Base-by-base conservation (phyloP, 768 basidiomycete genomes). In the Phallus indusiatus region DNA sequence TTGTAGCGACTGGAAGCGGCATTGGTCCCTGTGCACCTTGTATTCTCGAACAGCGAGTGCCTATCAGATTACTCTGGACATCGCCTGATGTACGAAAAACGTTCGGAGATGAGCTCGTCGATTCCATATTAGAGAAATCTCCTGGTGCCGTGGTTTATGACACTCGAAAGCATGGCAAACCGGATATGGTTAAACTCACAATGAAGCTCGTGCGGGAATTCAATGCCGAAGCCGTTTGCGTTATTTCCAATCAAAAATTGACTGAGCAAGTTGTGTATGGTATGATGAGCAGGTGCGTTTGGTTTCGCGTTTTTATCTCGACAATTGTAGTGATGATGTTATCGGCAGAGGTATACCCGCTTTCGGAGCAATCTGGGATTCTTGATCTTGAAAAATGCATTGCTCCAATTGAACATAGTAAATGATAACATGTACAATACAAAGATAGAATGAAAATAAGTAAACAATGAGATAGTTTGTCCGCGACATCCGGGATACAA, bases 281-380 rank as follows among this genome's bases (percentile, higher is more conserved):
- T 17, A 78, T 81, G 77, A 78, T 47, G 18, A 53, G 50, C 35
- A 53, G 50, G 51, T 59, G 11, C 6, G 50, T 11, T 28, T 14
- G 28, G 28, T 28, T n/a, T 28, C 28, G 28, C 4, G 12, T 22
- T 56, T 2, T 20, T 17, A 14, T 12, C n/a, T 17, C 12, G 18
- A 22, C 4, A 35, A 42, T 8, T 34, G 28, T 22, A 14, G 12
- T 22, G 4, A 35, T 28, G 11, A 22, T 36, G 9, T 50, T 76
- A 73, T 80, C n/a, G n/a, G 78, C 64, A 66, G 81, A 59, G 81
- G 81, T 2, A 80, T 82, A 55, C 80, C 81, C n/a, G 80, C 81
- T 2, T 84, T 81, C 61, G 81, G 81, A 24, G 79, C 81, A 7
- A 82, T 82, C 61, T 83, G 79, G 79, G 80, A 84, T 65, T 81